These are phyloP conservation scores for Spinacia oleracea DNA, from an alignment of 179 eudicot genomes.

Conservation along the genomic window DNA sequence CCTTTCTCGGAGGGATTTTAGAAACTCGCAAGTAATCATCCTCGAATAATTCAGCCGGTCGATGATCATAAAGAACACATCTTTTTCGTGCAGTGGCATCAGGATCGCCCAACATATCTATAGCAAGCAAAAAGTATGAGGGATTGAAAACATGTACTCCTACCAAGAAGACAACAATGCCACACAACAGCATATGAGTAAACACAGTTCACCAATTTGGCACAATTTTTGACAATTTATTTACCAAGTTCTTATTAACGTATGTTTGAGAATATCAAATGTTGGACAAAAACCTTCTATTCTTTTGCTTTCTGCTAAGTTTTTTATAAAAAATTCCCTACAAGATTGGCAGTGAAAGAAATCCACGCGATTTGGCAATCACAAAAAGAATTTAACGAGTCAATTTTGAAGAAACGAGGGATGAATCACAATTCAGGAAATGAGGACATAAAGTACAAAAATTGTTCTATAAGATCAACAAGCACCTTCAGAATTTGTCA, in stretches of 20 bases:
- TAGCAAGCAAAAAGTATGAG: conserved; percentile 3
- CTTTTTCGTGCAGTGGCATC: conserved; percentile 8
- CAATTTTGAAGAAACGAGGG: background rate
- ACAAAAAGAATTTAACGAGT: background rate
- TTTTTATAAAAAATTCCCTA: background rate
- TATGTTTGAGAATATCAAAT: background rate
- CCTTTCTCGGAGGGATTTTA: conserved; percentile 65
- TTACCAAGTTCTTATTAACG: background rate
- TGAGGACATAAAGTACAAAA: background rate
- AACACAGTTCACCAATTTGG: background rate
- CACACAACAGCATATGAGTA: background rate
- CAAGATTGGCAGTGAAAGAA: conserved; percentile 2
- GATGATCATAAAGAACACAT: conserved; percentile 37
- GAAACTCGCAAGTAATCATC: conserved; percentile 64
- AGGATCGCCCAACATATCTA: conserved; percentile 44
- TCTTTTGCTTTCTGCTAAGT: background rate
- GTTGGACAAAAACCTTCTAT: background rate
- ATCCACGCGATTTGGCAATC: background rate
- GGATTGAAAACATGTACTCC: background rate
- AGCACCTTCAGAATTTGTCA: background rate
- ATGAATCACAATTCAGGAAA: background rate
- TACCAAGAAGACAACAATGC: background rate
- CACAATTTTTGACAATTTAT: background rate
- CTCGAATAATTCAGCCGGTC: conserved; percentile 47
- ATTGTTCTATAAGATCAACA: background rate